Conservation (phyloP, 768 basidiomycete species). For the Termitomyces eurrhizus region DNA sequence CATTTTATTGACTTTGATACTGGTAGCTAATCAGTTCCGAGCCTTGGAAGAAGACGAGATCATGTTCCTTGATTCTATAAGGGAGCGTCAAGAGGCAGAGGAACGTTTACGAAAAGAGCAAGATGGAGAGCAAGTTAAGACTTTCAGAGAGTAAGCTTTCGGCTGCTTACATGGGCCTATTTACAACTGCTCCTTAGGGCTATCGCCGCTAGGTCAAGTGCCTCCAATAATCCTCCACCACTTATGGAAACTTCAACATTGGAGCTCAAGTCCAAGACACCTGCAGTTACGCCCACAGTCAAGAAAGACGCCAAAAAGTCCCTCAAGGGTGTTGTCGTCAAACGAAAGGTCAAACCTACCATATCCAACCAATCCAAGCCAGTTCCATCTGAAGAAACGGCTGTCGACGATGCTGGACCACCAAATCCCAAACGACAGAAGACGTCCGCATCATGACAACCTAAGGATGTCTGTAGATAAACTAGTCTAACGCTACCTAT, state of each 20-base stretch:
- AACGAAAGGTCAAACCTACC: conserved; percentile 59
- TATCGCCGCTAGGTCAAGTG: conserved; percentile 66
- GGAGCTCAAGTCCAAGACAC: conserved; percentile 27
- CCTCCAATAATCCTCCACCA: conserved; percentile 42
- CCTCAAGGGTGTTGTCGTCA: conserved; percentile 78
- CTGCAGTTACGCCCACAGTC: conserved; percentile 22
- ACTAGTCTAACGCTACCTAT: not conserved
- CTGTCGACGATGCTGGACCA: conserved; percentile 5
- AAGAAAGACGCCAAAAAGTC: conserved; percentile 66
- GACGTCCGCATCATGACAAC: conserved; percentile 29
- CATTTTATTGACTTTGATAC: conserved; percentile 7
- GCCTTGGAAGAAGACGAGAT: conserved; percentile 89
- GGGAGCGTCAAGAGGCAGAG: conserved; percentile 71
- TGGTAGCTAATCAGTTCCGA: conserved; percentile 80
- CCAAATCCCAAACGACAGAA: conserved; percentile 60
- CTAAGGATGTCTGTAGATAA: not conserved
- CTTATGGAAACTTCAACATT: conserved; percentile 30
- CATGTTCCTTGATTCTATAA: conserved; percentile 80
- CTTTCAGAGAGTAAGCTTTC: conserved; percentile 65
- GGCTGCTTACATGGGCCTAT: not conserved
- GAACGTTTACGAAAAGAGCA: conserved; percentile 69
- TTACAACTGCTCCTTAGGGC: conserved; percentile 29
- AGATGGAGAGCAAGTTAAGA: conserved; percentile 76
- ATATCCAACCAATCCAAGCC: conserved; percentile 16
- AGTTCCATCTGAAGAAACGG: conserved; percentile 7